Evolutionary conservation across 208 protist genomes (phyloP), one percentile per base, ranked within the genome.

Genomic region (Trichomonas tenax): DNA sequence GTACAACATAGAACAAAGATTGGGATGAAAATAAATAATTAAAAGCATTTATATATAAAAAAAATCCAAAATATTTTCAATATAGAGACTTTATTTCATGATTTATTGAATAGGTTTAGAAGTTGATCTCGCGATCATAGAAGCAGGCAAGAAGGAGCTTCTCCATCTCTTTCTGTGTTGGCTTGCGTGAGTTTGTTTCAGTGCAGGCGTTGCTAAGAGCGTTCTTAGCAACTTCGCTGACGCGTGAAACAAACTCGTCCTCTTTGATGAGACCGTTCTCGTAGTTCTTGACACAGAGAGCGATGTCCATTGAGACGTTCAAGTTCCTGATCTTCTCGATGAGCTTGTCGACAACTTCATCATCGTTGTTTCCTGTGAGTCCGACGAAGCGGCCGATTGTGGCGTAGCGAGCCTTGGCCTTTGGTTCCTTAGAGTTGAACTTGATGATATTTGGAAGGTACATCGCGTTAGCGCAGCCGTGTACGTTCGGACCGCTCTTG

Each of bases 391-490:
- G 6, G 6, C 36, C 81, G 44, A 86, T 86, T 44, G 38, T 6
- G 21, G 34, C 81, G 44, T 86, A 86, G 14, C 81, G 6, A 21
- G 38, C 81, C 21, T 2, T 21, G 26, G 81, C 81, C 44, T 86
- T 9, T 86, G 6, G 10, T 21, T 86, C 44, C 36, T 86, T 44
- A 15, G 34, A 9, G 36, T 86, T 86, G 26, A 45, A 86, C 44
- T 86, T 86, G 26, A 86, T 96, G 17, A 96, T 51, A 9, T 63
- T 36, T 89, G 44, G 46, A 17, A 97, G 96, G 11, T 96, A 48
- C 14, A 97, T 96, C 4, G 97, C 96, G 38, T 97, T 97, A 58
- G 97, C 96, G 23, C 96, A 58, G 41, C 97, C 97, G 51, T 97
- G 97, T 26, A 96, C 96, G 48, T 90, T 84, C n/a, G 96, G 81